Evolutionary conservation across 495 filamentous ascomycete species (phyloP), one percentile per base, ranked within the genome.

Genomic region (Amniculicola lignicola): DNA sequence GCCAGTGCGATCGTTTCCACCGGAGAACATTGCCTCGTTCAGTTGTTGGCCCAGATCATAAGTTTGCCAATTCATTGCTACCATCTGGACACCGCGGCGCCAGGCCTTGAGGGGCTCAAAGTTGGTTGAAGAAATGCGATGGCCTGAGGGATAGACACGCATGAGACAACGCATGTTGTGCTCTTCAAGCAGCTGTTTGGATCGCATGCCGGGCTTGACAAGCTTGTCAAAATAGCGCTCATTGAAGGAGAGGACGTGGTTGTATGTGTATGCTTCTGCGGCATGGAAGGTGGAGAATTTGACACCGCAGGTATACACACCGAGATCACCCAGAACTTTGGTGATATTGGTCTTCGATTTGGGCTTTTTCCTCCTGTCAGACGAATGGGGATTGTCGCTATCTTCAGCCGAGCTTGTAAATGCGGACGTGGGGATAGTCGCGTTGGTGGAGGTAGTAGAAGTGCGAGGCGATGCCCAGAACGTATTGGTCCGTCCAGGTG

Each of bases 1-100:
- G 18, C 93, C 93, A 7, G 86, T 85, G 44, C 83, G 81, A 70
- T 96, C 93, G 18, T 81, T 82, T 24, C 90, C 90, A 44, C 89
- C 86, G n/a, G 89, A 86, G 70, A 97, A 98, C 93, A 98, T 98
- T 57, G 93, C 93, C 48, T 92, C 88, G 62, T 97, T 97, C 67
- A 96, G 75, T 68, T 97, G 90, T 83, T 95, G 90, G 14, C 88
- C 87, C 24, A 90, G 77, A 62, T 97, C 93, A 63, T 93, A 96
- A 0, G 92, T 98, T 69, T 98, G 93, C 93, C 93, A 98, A 69
- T 98, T 98, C 57, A 95, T 76, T 1, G 93, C 93, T 2, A 83
- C 89, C 91, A 96, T 96, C 69, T 96, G 91, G 9, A 96, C 93
- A 25, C 93, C 93, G 45, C 88, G 87, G 39, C 93, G 82, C 93